Evolutionary conservation across 495 filamentous ascomycete species (phyloP), one percentile per base, ranked within the genome.

Genomic region (Tetracladium marchalianum): DNA sequence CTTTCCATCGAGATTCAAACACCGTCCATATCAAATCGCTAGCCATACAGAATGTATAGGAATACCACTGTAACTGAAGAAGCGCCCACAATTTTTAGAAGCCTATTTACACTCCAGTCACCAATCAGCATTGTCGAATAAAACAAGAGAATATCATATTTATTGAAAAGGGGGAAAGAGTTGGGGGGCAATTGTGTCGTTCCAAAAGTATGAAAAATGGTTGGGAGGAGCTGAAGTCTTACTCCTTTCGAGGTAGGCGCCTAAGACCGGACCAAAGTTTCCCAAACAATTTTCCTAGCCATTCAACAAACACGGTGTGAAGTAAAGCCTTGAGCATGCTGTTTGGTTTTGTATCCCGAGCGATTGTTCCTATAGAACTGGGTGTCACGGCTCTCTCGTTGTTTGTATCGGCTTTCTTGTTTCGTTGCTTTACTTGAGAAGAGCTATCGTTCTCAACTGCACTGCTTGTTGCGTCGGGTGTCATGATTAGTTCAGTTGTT

Each of bases 281-380:
- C 38, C 19, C 27, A 32, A 59, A 44, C 11, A 59, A 24, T 41
- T 53, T 53, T 33, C 56, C 56, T 33, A 59, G 53, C 56, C 56
- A 59, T n/a, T 56, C 52, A 18, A 59, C 46, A 33, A 59, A 59
- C 10, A 59, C 44, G 13, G 50, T 16, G 24, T 43, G 52, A 40
- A 43, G 53, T 39, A 59, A 53, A n/a, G 50, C 50, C 35, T 53
- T 53, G 17, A 59, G 42, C 31, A 59, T 44, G 41, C 49, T 55
- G 24, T 43, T 47, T 1, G 44, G 15, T 37, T 50, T 54, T 11
- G 31, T 33, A 35, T 55, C 46, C 31, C 48, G 46, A n/a, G 36
- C 35, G 15, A 49, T 17, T 13, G 56, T 48, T 31, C 44, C 48
- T 11, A 59, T 49, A 2, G 56, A 56, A 11, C 15, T 47, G 9